Base-by-base conservation (phyloP, 129 eudicot species). In the Oenanthe sinensis region DNA sequence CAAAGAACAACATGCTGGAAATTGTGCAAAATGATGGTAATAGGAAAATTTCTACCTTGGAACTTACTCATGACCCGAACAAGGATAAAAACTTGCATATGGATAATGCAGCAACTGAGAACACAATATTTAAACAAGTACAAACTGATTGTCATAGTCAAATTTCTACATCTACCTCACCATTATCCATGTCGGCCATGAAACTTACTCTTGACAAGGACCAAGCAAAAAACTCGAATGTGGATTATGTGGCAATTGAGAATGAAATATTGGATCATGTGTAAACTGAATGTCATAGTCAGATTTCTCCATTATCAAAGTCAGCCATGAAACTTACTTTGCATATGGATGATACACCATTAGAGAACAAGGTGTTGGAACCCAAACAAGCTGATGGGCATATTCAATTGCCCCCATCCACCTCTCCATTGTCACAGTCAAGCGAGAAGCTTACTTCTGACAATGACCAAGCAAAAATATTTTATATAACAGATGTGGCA, bases 21-120 rank as follows among this genome's bases (percentile, higher is more conserved):
- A 5, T 8, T 1, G n/a, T 12, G 4, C 58, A 50, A 16, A 2
- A 0, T 50, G 7, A 52, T 19, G 62, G 62, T 6, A 9, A 1
- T 0, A 52, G 62, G 6, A 24, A 19, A 52, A 52, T 52, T 5
- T 52, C 62, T 52, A 24, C 26, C 19, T 52, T 17, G 5, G 4
- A 49, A 49, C 17, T 49, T 15, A 15, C 55, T 16, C 22, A 3
- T 3, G 22, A 49, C 6, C 4, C 16, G 55, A 15, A 49, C 4
- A 24, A 5, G 19, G 2, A 8, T 5, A 52, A 17, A 52, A 17
- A 19, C 28, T 7, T 20, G 26, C n/a, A 54, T 33, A 87, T 87
- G n/a, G n/a, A 20, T 39, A 83, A 83, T 79, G 74, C 72, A 13
- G 85, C 79, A 77, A 46, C 84, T 12, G 81, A 78, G 40, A 76